Percentiles rank a stretch among this genome's conserved stretches.
Conservation (phyloP, 768 basidiomycete species). For the Mycena polygramma region DNA sequence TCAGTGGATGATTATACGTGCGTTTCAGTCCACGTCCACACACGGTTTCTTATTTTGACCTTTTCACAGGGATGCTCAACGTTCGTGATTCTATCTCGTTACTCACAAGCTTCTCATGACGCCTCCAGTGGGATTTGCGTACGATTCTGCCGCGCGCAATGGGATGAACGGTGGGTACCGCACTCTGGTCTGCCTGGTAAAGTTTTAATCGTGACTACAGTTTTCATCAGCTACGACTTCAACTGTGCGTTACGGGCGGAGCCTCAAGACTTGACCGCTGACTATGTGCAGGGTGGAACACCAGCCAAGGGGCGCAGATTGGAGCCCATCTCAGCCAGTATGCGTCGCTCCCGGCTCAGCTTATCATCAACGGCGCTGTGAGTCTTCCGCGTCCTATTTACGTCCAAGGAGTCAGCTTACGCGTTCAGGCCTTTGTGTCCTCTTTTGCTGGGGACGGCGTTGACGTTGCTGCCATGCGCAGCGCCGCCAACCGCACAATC, state of each 20-base stretch:
- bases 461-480: constrained; percentile 31
- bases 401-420: neutral
- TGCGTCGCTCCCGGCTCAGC: constrained; percentile 53
- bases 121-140: constrained; percentile 46
- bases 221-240: constrained; percentile 39
- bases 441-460: constrained; percentile 59
- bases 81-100: neutral
- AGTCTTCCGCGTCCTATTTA: neutral
- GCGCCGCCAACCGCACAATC: constrained; percentile 23
- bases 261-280: neutral
- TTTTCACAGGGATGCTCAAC: constrained; percentile 27
- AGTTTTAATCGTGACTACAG: neutral
- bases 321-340: constrained; percentile 52
- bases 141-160: constrained; percentile 48
- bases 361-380: constrained; percentile 49
- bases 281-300: constrained; percentile 28
- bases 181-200: neutral
- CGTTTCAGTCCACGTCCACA: neutral
- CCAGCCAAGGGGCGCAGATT: constrained; percentile 44
- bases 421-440: constrained; percentile 49
- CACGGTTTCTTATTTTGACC: neutral
- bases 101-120: neutral
- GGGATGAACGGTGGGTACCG: constrained; percentile 47
- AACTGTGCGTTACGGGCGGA: constrained; percentile 18
- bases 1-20: constrained; percentile 53